Evolutionary conservation across 495 filamentous ascomycete species (phyloP).

Genomic region (Hypoxylon lienhwacheense): DNA sequence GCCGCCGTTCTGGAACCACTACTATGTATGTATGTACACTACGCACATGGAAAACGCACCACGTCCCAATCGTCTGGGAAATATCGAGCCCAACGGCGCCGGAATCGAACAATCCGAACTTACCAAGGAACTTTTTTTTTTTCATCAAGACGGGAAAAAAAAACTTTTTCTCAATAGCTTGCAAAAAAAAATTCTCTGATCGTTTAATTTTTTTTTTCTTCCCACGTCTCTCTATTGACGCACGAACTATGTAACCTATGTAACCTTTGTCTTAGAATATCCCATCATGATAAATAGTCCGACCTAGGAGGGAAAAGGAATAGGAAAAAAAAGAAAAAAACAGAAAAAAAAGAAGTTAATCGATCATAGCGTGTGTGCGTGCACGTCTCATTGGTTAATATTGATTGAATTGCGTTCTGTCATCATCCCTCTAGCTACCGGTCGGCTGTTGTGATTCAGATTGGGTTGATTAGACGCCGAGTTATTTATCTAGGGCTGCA

Average conservation of each 20-base stretch:
- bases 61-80: conserved; percentile 24
- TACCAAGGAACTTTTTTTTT: no score
- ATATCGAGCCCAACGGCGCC: conserved; percentile 12
- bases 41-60: conserved; percentile 25
- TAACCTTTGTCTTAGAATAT: conserved; percentile 1
- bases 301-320: conserved; percentile 1
- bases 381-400: conserved; percentile 26
- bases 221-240: not conserved
- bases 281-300: not conserved
- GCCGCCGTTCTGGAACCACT: conserved; percentile 28
- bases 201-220: no score
- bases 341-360: not conserved
- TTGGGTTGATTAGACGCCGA: conserved; percentile 18
- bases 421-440: conserved; percentile 9
- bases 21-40: no score
- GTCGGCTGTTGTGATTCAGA: conserved; percentile 1
- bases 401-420: conserved; percentile 20
- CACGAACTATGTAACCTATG: not conserved
- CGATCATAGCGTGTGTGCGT: conserved; percentile 10
- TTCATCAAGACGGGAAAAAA: no score
- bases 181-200: no score
- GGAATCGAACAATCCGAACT: no score
- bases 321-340: not conserved
- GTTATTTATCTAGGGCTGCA: not conserved
- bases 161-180: no score